phyloP scores from a whole-genome alignment of 768 basidiomycete genomes.

The Punctularia strigosozonata region DNA sequence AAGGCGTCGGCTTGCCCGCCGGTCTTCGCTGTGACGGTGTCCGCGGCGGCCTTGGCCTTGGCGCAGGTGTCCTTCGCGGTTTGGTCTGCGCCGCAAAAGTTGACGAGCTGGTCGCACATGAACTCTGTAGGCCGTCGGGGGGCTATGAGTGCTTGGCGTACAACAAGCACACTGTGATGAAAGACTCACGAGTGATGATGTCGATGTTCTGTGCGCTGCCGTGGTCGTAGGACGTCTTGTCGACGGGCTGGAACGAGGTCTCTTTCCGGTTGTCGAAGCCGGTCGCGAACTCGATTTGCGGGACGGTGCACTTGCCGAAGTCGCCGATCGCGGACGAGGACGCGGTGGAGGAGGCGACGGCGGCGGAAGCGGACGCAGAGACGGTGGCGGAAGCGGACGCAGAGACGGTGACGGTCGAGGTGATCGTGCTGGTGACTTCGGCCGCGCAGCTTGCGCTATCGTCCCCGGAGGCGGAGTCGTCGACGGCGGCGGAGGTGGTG shows the following conservation, averaged over 20 bases:
- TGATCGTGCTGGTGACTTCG: slow-evolving; percentile 6
- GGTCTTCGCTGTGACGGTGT: slow-evolving; percentile 14
- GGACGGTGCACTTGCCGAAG: slow-evolving; percentile 45
- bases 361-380: slow-evolving; percentile 7
- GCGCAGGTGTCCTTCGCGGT: slow-evolving; percentile 39
- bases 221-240: slow-evolving; percentile 37
- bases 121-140: no score
- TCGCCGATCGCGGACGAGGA: slow-evolving; percentile 15
- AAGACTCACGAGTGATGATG: slow-evolving; percentile 50
- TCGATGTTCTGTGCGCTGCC: slow-evolving; percentile 48
- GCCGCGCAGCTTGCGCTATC: no score
- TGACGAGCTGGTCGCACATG: slow-evolving; percentile 44
- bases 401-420: slow-evolving; percentile 10
- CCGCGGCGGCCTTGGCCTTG: slow-evolving; percentile 21
- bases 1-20: slow-evolving; percentile 53
- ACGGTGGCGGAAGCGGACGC: slow-evolving; percentile 7
- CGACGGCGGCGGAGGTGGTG: no score
- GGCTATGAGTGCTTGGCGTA: no score
- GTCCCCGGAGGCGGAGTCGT: no score
- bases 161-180: no score
- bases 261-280: slow-evolving; percentile 44
- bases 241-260: slow-evolving; percentile 40
- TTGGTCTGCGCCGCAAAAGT: slow-evolving; percentile 40
- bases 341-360: slow-evolving; percentile 8
- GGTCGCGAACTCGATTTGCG: slow-evolving; percentile 41